phyloP scores from a whole-genome alignment of 1,139 yeast species.

The Magnusiomyces tetraspermus region DNA sequence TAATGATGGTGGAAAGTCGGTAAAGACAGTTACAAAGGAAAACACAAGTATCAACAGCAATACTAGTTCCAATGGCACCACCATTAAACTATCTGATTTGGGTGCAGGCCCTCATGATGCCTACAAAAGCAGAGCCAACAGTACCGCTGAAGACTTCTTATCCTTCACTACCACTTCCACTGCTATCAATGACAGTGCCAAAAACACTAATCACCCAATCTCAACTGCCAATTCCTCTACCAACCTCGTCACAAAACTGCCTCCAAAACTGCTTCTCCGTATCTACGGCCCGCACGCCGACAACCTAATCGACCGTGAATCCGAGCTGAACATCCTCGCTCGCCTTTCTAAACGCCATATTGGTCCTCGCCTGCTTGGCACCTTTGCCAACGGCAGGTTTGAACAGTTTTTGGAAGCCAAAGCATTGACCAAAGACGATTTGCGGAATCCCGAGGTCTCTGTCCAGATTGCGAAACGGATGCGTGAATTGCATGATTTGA shows the following conservation, averaged over 20 bases:
- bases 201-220: not conserved
- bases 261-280: slow-evolving; percentile 52
- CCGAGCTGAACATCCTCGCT: slow-evolving; percentile 62
- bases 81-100: not conserved
- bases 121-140: slow-evolving; percentile 6
- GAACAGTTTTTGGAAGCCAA: slow-evolving; percentile 82
- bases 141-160: too few species aligned
- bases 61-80: not conserved
- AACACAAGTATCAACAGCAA: not conserved
- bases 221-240: not conserved
- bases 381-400: slow-evolving; percentile 81
- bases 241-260: slow-evolving; percentile 23
- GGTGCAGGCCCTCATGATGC: slow-evolving; percentile 1
- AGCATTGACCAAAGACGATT: slow-evolving; percentile 62
- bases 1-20: too few species aligned
- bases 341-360: slow-evolving; percentile 68
- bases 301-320: slow-evolving; percentile 74
- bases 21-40: not conserved
- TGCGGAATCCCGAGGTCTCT: slow-evolving; percentile 66
- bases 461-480: slow-evolving; percentile 89
- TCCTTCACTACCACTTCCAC: too few species aligned
- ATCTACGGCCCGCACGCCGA: slow-evolving; percentile 90
- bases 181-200: not conserved
- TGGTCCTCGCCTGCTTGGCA: slow-evolving; percentile 84
- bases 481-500: slow-evolving; percentile 84